Evolutionary conservation across 208 protist genomes (phyloP), one percentile per base, ranked within the genome.

Genomic region (Trypanosoma boissoni): DNA sequence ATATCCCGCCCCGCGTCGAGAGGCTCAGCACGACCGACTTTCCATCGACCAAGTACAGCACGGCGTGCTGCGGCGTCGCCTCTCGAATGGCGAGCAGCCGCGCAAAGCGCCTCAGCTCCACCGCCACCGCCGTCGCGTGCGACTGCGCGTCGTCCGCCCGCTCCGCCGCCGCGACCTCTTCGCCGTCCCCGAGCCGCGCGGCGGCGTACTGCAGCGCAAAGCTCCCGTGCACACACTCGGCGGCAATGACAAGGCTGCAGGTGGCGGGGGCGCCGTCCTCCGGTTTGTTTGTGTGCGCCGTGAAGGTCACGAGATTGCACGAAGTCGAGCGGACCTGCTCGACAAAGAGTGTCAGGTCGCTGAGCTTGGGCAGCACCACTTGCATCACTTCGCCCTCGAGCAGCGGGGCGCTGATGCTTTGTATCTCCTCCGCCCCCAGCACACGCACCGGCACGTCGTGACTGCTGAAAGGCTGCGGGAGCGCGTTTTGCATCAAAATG

Each of bases 401-500:
- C 18, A 74, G 56, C 0, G 84, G 81, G n/a, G 70, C 60, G 1
- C 36, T 65, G 49, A 90, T 80, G 32, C 64, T 51, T 29, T 77
- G 55, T 36, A 84, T 81, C 8, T 90, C 84, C 24, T 48, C 43
- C n/a, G 77, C 78, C 9, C 68, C 79, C 18, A 89, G 52, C 32
- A 94, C 71, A 34, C 82, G 76, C 20, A 94, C 64, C 8, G 82
- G 82, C n/a, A 92, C 80, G 45, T 91, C 82, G 58, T 88, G 87
- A 36, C 79, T 82, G 37, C 88, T 57, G 52, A 86, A 75, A 2
- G 78, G 73, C 34, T 77, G 68, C 1, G 75, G 71, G 0, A 64
- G 12, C 14, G 57, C 67, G 23, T 76, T 78, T 12, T 78, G 72
- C 60, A 80, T 61, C 34, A 67, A 68, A 8, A 85, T 37, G 27